Percentiles rank a stretch among this genome's conserved stretches.
Conservation (phyloP, 176 grass and related monocot species). For the Luzula sylvatica region DNA sequence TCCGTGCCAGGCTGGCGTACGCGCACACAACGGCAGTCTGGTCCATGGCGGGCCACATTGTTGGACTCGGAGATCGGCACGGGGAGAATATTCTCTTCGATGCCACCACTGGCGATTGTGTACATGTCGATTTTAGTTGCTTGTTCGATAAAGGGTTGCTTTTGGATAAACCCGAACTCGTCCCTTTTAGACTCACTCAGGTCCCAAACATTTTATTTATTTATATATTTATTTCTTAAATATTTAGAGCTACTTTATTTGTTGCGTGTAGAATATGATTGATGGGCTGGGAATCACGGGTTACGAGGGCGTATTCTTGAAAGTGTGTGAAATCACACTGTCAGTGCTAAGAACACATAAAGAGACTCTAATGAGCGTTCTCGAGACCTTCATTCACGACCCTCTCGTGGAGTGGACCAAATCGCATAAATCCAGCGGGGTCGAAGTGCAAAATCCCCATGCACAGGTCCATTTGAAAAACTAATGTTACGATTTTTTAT, state of each 20-base stretch:
- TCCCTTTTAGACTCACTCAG: constrained; percentile 93
- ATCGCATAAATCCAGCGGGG: constrained; percentile 66
- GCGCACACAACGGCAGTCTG: constrained; percentile 80
- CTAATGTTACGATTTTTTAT: too few relatives aligned
- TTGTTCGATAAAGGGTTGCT: constrained; percentile 84
- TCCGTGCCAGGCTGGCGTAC: constrained; percentile 80
- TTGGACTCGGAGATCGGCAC: constrained; percentile 85
- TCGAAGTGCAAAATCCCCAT: constrained; percentile 85
- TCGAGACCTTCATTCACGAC: constrained; percentile 92
- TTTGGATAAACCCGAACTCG: constrained; percentile 80
- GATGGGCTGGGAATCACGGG: constrained; percentile 88
- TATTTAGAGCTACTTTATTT: too few relatives aligned
- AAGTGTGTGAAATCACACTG: constrained; percentile 87
- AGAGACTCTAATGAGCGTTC: constrained; percentile 86
- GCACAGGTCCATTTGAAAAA: constrained; percentile 45
- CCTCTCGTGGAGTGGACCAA: constrained; percentile 97
- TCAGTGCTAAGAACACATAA: constrained; percentile 80
- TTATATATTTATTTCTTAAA: neutral
- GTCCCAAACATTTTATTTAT: constrained; percentile 21
- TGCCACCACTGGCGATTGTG: constrained; percentile 69
- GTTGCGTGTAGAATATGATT: constrained; percentile 74
- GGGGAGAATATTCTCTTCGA: constrained; percentile 94
- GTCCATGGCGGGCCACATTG: constrained; percentile 99
- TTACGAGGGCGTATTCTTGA: constrained; percentile 89
- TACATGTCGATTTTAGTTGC: constrained; percentile 96